A percentile compares a stretch with the other conserved stretches of the same genome.
These are phyloP conservation scores for Protomyces arabidopsidicola DNA, from an alignment of 1,139 yeast species.

Conservation along the genomic window DNA sequence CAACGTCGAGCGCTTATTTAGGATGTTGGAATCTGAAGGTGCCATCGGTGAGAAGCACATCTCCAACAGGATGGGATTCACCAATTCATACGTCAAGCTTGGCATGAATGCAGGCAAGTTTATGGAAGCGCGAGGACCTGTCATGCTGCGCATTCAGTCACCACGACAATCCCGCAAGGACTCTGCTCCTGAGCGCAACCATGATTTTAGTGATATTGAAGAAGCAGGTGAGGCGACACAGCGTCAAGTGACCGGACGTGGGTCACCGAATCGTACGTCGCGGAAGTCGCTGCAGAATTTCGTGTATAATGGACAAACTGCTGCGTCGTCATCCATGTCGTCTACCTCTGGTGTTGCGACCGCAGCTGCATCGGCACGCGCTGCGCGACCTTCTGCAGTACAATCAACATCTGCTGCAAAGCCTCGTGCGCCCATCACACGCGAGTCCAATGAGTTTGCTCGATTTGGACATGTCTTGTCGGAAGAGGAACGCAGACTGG, in stretches of 20 bases:
- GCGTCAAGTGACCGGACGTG: background rate
- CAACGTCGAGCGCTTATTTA: slow-evolving; percentile 76
- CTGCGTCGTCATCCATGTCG: background rate
- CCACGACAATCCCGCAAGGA: slow-evolving; percentile 9
- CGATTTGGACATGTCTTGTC: background rate
- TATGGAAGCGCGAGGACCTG: slow-evolving; percentile 4
- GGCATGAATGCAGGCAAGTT: slow-evolving; percentile 16
- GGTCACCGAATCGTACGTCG: background rate
- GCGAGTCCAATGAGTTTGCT: background rate
- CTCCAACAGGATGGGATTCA: slow-evolving; percentile 68
- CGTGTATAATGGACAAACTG: slow-evolving; percentile 1
- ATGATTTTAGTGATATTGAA: background rate
- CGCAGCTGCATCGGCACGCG: background rate
- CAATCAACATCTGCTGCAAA: background rate
- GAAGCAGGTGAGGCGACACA: background rate
- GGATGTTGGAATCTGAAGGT: slow-evolving; percentile 65
- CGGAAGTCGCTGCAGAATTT: slow-evolving; percentile 1
- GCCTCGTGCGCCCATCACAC: background rate
- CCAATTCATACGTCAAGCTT: slow-evolving; percentile 58
- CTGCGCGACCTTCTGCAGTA: background rate
- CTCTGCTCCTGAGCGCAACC: slow-evolving; percentile 2
- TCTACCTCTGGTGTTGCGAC: background rate
- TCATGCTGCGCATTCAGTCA: slow-evolving; percentile 18
- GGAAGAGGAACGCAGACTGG: background rate
- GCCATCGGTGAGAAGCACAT: slow-evolving; percentile 67